A percentile compares a stretch with the other conserved stretches of the same genome.
Evolutionary conservation across 495 filamentous ascomycete species (phyloP).

Genomic region (Aspergillus panamensis): DNA sequence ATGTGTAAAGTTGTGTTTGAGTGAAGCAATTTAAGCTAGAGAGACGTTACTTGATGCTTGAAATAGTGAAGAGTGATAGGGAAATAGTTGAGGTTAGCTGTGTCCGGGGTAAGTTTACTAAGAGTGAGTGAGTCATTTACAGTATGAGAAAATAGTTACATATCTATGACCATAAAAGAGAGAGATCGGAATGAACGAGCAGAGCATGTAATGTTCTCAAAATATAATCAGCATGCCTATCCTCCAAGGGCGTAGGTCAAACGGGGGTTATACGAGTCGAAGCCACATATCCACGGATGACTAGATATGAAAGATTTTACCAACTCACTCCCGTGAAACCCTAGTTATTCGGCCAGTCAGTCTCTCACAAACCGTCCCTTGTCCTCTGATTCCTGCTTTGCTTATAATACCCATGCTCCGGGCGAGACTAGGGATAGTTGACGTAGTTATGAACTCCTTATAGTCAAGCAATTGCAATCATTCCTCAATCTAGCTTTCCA

Average conservation of each 20-base stretch:
- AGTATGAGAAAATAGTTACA: not conserved
- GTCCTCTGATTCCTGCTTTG: not conserved
- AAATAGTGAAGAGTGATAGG: not conserved
- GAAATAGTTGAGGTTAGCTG: not conserved
- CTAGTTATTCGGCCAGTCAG: not conserved
- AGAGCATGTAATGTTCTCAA: not conserved
- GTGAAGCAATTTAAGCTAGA: not conserved
- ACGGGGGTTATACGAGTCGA: too few relatives aligned
- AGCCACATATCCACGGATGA: too few relatives aligned
- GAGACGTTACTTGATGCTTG: not conserved
- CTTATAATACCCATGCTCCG: not conserved
- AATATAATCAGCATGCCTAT: not conserved
- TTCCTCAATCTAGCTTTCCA: not conserved
- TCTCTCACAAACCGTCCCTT: not conserved
- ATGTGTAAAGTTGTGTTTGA: not conserved
- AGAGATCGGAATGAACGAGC: not conserved
- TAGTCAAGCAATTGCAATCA: not conserved
- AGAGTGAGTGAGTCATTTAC: not conserved
- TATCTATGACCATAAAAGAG: not conserved
- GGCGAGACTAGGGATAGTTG: not conserved
- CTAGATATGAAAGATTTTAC: too few relatives aligned
- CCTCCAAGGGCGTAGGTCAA: not conserved
- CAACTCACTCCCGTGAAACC: not conserved
- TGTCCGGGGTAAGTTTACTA: too few relatives aligned
- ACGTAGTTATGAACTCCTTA: not conserved